phyloP scores from a whole-genome alignment of 108 stramenopile species.

The Chaetoceros muelleri region DNA sequence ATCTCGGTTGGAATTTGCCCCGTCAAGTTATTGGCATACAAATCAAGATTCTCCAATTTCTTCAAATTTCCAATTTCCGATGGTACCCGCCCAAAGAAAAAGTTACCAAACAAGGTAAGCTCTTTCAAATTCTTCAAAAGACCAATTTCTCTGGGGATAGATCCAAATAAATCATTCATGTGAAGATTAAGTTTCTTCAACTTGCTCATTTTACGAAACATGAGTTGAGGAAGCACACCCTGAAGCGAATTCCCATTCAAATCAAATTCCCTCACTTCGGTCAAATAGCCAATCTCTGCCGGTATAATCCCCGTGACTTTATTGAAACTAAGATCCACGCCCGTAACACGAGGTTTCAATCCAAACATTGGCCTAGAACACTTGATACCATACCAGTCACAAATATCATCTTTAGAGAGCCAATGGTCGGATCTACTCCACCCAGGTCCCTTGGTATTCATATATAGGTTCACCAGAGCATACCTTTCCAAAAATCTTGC shows the following conservation, averaged over 20 bases:
- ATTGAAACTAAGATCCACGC: slow-evolving; percentile 39
- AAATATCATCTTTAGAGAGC: not conserved
- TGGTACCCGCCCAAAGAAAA: slow-evolving; percentile 39
- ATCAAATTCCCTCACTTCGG: slow-evolving; percentile 34
- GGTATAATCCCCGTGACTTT: slow-evolving; percentile 38
- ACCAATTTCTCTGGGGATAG: slow-evolving; percentile 30
- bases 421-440: slow-evolving; percentile 16
- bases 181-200: slow-evolving; percentile 35
- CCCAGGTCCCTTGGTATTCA: slow-evolving; percentile 27
- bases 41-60: slow-evolving; percentile 34
- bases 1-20: slow-evolving; percentile 42
- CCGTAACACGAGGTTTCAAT: slow-evolving; percentile 13
- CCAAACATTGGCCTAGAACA: slow-evolving; percentile 14
- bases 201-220: slow-evolving; percentile 20
- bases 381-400: slow-evolving; percentile 44
- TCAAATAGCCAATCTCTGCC: slow-evolving; percentile 33
- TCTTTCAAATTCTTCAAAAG: slow-evolving; percentile 29
- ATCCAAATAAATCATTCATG: slow-evolving; percentile 59
- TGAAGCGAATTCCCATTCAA: slow-evolving; percentile 46
- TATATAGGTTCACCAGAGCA: slow-evolving; percentile 34
- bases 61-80: slow-evolving; percentile 28
- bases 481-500: slow-evolving; percentile 29
- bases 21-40: slow-evolving; percentile 41
- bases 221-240: slow-evolving; percentile 36
- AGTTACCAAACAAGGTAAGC: slow-evolving; percentile 43